Base-by-base conservation (phyloP, 2,329 filamentous ascomycete species). In the Seiridium unicorne region DNA sequence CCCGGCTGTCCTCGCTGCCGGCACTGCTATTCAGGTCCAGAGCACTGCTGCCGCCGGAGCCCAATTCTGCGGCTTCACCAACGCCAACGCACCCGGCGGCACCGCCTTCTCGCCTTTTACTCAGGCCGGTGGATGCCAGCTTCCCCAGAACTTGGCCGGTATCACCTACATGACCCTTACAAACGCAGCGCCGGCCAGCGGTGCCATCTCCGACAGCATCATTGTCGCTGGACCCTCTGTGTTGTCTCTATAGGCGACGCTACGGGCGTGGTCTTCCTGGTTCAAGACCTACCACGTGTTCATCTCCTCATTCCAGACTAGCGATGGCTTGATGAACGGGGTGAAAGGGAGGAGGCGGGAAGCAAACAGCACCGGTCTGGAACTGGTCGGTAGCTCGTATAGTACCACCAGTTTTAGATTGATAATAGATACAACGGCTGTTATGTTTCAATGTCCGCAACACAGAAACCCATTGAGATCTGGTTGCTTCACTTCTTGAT, bases 121-220 rank as follows among this genome's bases (percentile, higher is more conserved):
- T 46, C 74, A 79, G 47, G 77, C 77, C 3, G 79, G 79, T 47
- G 81, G 77, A 63, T 92, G 89, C 72, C 74, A 77, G 51, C 81
- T 90, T 34, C 89, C 89, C 11, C 80, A 84, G 68, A 81, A 81
- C 68, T 74, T 91, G 48, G 78, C 80, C 7, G 89, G 89, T 51
- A 78, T 90, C 64, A 84, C 85, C 55, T 92, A 90, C 74, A 81
- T 91, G 68, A 86, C 86, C 68, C 79, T 92, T 65, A 84, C 88
- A 59, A 89, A 72, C 67, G 70, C 71, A 36, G 78, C 75, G 2
- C 84, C 84, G 18, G 69, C 79, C 36, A 76, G 74, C 31, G 84
- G 83, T 42, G 72, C 78, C 44, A 70, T 89, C 62, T 83, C 81
- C 3, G 87, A 90, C 73, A 83, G 82, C 58, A 86, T 88, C 66